Base-by-base conservation (phyloP, 2,329 filamentous ascomycete species). In the Microsporum canis region DNA sequence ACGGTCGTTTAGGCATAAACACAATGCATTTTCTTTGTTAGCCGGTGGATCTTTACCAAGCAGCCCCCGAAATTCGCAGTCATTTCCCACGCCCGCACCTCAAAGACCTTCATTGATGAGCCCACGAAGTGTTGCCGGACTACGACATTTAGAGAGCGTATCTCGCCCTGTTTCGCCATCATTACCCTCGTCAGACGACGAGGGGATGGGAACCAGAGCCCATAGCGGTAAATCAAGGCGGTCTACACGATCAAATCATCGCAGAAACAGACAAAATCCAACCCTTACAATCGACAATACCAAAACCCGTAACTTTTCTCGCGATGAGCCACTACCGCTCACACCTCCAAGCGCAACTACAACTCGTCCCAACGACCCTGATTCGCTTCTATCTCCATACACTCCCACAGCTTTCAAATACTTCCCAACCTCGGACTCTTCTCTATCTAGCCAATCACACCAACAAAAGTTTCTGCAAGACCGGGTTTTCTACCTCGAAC, bases 101-200 rank as follows among this genome's bases (percentile, higher is more conserved):
- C 34, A 57, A 10, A 49, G 29, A 41, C 57, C 57, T 17, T 59
- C 43, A 17, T 34, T 59, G 41, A 27, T 59, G 39, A 59, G 57
- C 41, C 57, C 57, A 17, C 27, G 41, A 17, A 59, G 57, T 31
- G 57, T 49, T 41, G 57, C 57, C 23, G 57, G 57, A 29, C 57
- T 59, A 4, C 57, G 57, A 5, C 41, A 23, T 31, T 49, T 36
- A 31, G 57, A 49, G 27, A 49, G 57, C 34, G 57, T 51, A 14
- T 63, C 62, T 7, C 66, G 65, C n/a, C 64, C 69, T 2, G 69
- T 71, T 31, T 73, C 70, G 4, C 71, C 67, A 29, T 65, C 72
- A 6, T 63, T 76, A 6, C 71, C 73, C n/a, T 75, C 73, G 36
- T 76, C 73, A 0, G 74, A 76, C 39, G 73, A 76, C 8, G 74